phyloP scores from a whole-genome alignment of 2,329 filamentous ascomycete species.

The Lecanicillium sp. region DNA sequence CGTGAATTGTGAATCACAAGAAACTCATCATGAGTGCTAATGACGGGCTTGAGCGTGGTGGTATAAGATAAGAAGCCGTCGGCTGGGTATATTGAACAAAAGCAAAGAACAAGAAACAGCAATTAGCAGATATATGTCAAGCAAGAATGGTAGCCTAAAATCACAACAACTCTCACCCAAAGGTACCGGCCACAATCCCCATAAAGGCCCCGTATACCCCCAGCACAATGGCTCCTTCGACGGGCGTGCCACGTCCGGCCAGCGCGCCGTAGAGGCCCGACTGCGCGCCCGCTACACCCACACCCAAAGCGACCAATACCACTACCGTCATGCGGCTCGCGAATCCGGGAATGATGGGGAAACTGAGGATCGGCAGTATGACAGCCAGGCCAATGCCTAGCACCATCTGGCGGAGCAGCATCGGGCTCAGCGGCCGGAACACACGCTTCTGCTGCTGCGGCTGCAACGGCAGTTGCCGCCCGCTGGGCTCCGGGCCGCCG shows the following conservation, averaged over 20 bases:
- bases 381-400: conserved; percentile 29
- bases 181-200: conserved; percentile 9
- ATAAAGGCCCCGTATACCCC: conserved; percentile 9
- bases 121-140: background rate
- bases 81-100: conserved; percentile 5
- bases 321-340: conserved; percentile 53
- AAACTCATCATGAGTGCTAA: too few relatives aligned
- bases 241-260: conserved; percentile 15
- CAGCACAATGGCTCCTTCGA: conserved; percentile 12
- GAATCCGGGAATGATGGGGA: conserved; percentile 51
- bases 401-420: conserved; percentile 7
- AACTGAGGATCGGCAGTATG: conserved; percentile 52
- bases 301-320: conserved; percentile 43
- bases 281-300: conserved; percentile 27
- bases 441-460: background rate
- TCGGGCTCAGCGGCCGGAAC: background rate
- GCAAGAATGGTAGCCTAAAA: too few relatives aligned
- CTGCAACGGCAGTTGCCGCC: background rate
- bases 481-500: too few relatives aligned
- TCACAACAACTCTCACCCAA: conserved; percentile 15
- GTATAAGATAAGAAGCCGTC: background rate
- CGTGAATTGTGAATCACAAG: too few relatives aligned
- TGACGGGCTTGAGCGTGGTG: too few relatives aligned
- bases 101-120: background rate
- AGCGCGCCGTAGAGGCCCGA: conserved; percentile 19